Conservation (phyloP, 164 flowering plant species). For the Vitis riparia region DNA sequence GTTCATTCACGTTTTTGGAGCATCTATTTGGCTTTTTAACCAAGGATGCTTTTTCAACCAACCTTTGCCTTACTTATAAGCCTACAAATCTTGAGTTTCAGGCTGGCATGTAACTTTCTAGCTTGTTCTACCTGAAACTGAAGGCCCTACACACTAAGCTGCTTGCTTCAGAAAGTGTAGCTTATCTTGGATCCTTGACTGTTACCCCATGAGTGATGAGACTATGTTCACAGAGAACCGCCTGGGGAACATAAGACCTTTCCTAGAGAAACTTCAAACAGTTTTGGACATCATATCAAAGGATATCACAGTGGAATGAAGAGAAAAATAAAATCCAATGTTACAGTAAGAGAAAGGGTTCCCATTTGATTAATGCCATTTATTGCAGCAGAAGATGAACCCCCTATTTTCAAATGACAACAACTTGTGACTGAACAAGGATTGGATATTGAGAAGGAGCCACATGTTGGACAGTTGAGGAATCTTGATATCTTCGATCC, state of each 20-base stretch:
- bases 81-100: constrained; percentile 11
- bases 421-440: neutral
- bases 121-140: neutral
- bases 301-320: neutral
- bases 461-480: neutral
- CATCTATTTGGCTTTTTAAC: constrained; percentile 5
- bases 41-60: constrained; percentile 10
- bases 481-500: neutral
- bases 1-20: constrained; percentile 17
- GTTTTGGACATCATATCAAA: neutral
- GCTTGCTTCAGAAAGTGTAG: constrained; percentile 11
- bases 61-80: constrained; percentile 18
- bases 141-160: constrained; percentile 5
- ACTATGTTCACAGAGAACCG: no score
- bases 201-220: neutral
- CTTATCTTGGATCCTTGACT: neutral
- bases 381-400: no score
- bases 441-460: neutral
- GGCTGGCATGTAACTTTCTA: constrained; percentile 7
- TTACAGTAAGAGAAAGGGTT: neutral
- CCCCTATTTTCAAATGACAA: neutral
- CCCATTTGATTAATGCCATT: no score
- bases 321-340: no score
- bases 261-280: no score
- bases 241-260: no score